These are phyloP conservation scores for Mycosphaerella arachidis DNA, from an alignment of 2,329 filamentous ascomycete genomes.

Conservation along the genomic window DNA sequence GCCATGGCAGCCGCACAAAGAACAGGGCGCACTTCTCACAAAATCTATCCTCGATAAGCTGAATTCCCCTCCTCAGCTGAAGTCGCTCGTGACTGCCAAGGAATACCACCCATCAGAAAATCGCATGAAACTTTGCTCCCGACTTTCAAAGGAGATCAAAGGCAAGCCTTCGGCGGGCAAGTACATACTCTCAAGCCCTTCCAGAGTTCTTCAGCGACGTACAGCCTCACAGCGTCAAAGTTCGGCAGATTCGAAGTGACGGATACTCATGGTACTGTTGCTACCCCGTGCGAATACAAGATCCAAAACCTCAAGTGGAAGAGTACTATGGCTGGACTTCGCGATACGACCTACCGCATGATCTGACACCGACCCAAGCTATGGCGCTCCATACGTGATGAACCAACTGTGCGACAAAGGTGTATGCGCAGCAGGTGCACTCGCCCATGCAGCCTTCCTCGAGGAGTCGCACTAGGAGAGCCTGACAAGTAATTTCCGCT, in stretches of 20 bases:
- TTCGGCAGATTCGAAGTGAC: no score
- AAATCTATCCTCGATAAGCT: not conserved
- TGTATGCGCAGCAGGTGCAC: conserved; percentile 41
- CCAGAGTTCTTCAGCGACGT: no score
- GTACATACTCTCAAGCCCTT: no score
- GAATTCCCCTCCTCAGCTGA: not conserved
- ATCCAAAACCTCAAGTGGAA: no score
- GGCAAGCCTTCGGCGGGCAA: no score
- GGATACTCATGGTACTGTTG: no score
- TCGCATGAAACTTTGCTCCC: no score
- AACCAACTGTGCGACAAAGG: conserved; percentile 33
- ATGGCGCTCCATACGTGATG: conserved; percentile 38
- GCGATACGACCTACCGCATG: no score
- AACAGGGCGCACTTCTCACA: not conserved
- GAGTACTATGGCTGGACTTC: no score
- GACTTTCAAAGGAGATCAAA: no score
- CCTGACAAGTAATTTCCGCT: conserved; percentile 29
- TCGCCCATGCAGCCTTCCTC: conserved; percentile 49
- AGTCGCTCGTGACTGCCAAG: not conserved
- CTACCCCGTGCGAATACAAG: no score
- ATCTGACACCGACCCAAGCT: conserved; percentile 11
- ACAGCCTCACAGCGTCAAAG: no score
- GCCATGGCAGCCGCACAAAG: not conserved
- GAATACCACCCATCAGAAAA: not conserved
- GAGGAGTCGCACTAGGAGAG: conserved; percentile 43